Evolutionary conservation across 2,329 filamentous ascomycete species (phyloP).

Genomic region (Lizonia empirigonia): DNA sequence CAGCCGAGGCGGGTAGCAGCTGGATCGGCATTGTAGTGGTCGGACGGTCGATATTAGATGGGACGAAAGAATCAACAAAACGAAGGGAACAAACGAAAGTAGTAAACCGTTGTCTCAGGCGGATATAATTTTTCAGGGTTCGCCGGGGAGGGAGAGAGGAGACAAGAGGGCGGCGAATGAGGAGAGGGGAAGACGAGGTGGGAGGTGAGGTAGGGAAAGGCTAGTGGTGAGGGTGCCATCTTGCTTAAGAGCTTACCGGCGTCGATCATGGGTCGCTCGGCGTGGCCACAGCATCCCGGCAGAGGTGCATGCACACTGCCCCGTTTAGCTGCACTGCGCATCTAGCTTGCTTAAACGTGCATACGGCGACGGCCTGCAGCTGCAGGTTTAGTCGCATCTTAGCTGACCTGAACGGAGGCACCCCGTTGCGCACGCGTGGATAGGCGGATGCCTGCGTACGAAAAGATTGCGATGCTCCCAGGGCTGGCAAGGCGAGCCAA

Average conservation of each 20-base stretch:
- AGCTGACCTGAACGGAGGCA: slow-evolving; percentile 40
- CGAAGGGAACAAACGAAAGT: slow-evolving; percentile 33
- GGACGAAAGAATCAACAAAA: slow-evolving; percentile 45
- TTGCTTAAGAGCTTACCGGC: slow-evolving; percentile 47
- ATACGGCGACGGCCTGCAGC: slow-evolving; percentile 44
- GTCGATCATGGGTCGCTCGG: slow-evolving; percentile 41
- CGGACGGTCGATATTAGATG: slow-evolving; percentile 44
- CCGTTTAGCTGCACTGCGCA: slow-evolving; percentile 47
- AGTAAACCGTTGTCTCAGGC: slow-evolving; percentile 45
- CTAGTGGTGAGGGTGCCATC: slow-evolving; percentile 47
- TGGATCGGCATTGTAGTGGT: slow-evolving; percentile 77
- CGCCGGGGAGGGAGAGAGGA: slow-evolving; percentile 42
- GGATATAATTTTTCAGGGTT: slow-evolving; percentile 43
- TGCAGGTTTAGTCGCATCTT: slow-evolving; percentile 47
- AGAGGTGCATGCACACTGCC: slow-evolving; percentile 49
- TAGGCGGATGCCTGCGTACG: slow-evolving; percentile 34
- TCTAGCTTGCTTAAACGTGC: slow-evolving; percentile 45
- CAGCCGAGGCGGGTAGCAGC: slow-evolving; percentile 91
- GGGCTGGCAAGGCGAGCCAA: slow-evolving; percentile 25
- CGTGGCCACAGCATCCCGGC: slow-evolving; percentile 44
- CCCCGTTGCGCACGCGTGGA: slow-evolving; percentile 34
- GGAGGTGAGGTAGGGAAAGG: slow-evolving; percentile 48
- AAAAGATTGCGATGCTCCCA: slow-evolving; percentile 44
- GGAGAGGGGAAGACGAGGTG: slow-evolving; percentile 50
- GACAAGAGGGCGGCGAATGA: slow-evolving; percentile 50